phyloP scores from a whole-genome alignment of 2,329 filamentous ascomycete species.

The Colletotrichum sp. region DNA sequence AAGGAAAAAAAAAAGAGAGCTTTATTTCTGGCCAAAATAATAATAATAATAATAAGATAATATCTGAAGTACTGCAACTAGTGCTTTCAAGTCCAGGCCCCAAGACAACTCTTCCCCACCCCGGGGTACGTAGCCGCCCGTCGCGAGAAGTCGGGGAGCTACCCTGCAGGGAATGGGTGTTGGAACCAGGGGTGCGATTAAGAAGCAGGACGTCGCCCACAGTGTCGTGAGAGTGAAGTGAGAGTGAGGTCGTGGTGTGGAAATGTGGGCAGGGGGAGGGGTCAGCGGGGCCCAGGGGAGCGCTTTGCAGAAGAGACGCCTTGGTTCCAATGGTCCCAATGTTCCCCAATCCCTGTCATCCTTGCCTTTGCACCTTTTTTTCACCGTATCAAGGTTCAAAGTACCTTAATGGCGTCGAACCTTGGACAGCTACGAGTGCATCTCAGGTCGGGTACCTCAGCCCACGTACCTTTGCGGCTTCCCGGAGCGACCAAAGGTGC shows the following conservation, averaged over 20 bases:
- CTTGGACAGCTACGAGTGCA: background rate
- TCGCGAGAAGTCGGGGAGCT: slow-evolving; percentile 13
- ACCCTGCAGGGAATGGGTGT: background rate
- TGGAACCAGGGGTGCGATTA: slow-evolving; percentile 12
- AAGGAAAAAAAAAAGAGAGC: no score
- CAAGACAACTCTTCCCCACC: background rate
- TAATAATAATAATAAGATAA: background rate
- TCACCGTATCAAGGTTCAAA: background rate
- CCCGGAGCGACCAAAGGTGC: slow-evolving; percentile 16
- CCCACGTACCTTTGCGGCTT: slow-evolving; percentile 16
- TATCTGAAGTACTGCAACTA: background rate
- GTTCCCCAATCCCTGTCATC: slow-evolving; percentile 1
- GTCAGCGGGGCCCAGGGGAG: background rate
- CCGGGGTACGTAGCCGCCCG: slow-evolving; percentile 18
- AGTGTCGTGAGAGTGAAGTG: slow-evolving; percentile 5
- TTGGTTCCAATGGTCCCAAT: slow-evolving; percentile 2
- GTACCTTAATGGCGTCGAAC: background rate
- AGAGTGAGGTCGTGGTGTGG: background rate
- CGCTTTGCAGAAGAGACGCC: background rate
- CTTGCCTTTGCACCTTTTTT: background rate
- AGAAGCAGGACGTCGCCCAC: background rate
- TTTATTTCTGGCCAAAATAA: background rate
- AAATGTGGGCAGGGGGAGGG: background rate
- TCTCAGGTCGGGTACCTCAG: slow-evolving; percentile 7
- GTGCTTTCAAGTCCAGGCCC: background rate